phyloP scores from a whole-genome alignment of 2,329 filamentous ascomycete species.

The Paraphoma chrysanthemicola region DNA sequence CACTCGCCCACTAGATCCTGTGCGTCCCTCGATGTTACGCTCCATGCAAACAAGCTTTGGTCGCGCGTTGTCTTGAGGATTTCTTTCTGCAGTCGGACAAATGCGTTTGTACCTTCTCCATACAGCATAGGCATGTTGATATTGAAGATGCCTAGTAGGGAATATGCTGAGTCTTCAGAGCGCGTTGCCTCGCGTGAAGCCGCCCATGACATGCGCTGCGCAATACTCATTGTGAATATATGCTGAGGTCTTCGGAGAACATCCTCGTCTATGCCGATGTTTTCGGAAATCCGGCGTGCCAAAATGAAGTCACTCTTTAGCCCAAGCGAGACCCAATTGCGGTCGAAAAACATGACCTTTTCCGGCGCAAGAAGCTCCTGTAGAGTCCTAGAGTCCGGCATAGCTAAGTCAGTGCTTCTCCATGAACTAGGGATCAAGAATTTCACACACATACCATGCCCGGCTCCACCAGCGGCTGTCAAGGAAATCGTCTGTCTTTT shows the following conservation, averaged over 20 bases:
- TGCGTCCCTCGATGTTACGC: too few relatives aligned
- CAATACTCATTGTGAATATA: not conserved
- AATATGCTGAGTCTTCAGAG: slow-evolving; percentile 36
- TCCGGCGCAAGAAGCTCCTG: slow-evolving; percentile 19
- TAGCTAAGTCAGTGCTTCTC: not conserved
- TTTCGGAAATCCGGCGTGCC: not conserved
- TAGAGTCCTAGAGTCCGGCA: not conserved
- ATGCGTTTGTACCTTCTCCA: slow-evolving; percentile 35
- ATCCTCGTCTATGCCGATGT: not conserved
- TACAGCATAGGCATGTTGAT: slow-evolving; percentile 38
- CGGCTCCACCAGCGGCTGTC: not conserved
- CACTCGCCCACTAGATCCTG: too few relatives aligned
- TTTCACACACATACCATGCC: not conserved
- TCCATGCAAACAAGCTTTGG: slow-evolving; percentile 19
- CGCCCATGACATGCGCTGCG: slow-evolving; percentile 9
- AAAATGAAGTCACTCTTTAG: not conserved
- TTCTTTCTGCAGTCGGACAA: slow-evolving; percentile 25
- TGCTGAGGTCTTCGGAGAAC: not conserved
- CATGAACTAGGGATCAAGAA: too few relatives aligned
- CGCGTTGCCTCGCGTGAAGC: slow-evolving; percentile 6
- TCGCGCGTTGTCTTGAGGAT: slow-evolving; percentile 20
- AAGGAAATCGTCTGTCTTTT: not conserved
- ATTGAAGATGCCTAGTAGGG: slow-evolving; percentile 15
- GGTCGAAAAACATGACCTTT: slow-evolving; percentile 11
- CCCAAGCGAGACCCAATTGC: slow-evolving; percentile 9